Evolutionary conservation across 1,284 basidiomycete genomes (phyloP).

Genomic region (Irpex sp.): DNA sequence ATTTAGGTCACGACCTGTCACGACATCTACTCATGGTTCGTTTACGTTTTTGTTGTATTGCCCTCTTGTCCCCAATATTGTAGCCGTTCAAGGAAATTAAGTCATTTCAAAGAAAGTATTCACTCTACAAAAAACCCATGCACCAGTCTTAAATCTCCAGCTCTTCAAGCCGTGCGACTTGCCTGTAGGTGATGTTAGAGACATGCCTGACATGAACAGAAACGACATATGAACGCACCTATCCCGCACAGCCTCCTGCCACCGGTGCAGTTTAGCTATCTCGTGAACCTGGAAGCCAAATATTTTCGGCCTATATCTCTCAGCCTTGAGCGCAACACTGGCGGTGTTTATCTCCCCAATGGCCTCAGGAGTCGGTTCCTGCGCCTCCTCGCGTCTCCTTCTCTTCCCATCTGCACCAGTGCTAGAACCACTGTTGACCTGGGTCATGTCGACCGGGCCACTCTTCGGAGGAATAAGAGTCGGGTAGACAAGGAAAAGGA

Average conservation of each 20-base stretch:
- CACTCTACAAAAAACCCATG: neutral
- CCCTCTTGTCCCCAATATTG: neutral
- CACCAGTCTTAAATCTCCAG: conserved; percentile 3
- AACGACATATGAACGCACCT: conserved; percentile 43
- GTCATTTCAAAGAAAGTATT: neutral
- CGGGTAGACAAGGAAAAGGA: conserved; percentile 94
- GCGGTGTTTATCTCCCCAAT: conserved; percentile 72
- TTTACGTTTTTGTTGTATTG: neutral
- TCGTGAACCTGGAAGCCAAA: conserved; percentile 95
- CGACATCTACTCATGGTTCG: neutral
- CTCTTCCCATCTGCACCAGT: conserved; percentile 16
- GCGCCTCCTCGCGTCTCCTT: conserved; percentile 39
- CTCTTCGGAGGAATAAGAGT: conserved; percentile 84
- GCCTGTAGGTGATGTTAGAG: conserved; percentile 1
- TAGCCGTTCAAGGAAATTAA: neutral
- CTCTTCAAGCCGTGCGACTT: conserved; percentile 11
- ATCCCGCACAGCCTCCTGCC: conserved; percentile 89
- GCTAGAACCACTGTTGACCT: conserved; percentile 15
- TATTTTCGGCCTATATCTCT: conserved; percentile 85
- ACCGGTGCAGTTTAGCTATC: conserved; percentile 86
- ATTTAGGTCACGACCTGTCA: neutral
- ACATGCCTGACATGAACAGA: neutral
- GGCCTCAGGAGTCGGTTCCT: conserved; percentile 42
- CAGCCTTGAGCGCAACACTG: conserved; percentile 81
- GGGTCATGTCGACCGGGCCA: conserved; percentile 50